Evolutionary conservation across 768 basidiomycete species (phyloP).

Genomic region (Tylopilus subfusipes): DNA sequence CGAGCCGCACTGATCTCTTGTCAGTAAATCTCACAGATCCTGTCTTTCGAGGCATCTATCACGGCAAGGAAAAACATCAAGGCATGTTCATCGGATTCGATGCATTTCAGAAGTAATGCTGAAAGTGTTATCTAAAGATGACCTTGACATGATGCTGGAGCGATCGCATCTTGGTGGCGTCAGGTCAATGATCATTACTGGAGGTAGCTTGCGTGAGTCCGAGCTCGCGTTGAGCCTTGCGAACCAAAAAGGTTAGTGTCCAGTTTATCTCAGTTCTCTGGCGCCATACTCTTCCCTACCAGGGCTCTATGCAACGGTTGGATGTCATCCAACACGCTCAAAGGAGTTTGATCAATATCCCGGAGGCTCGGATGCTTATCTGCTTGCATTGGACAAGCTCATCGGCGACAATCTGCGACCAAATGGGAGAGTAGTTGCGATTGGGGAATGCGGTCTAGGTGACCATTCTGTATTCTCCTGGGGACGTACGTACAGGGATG

Average conservation of each 20-base stretch:
- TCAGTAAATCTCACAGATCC: constrained; percentile 56
- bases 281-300: background rate
- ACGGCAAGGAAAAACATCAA: constrained; percentile 47
- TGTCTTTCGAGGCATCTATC: constrained; percentile 51
- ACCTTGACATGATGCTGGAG: constrained; percentile 54
- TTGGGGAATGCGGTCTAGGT: constrained; percentile 84
- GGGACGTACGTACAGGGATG: background rate
- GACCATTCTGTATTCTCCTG: background rate
- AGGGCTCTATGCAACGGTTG: constrained; percentile 72
- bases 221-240: constrained; percentile 59
- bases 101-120: background rate
- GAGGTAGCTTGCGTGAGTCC: constrained; percentile 65
- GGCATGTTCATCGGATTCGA: constrained; percentile 29
- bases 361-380: constrained; percentile 58
- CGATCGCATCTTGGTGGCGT: constrained; percentile 61
- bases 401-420: constrained; percentile 48
- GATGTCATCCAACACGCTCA: constrained; percentile 78
- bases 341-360: constrained; percentile 58
- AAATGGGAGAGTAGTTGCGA: constrained; percentile 58
- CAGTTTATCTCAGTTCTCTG: background rate
- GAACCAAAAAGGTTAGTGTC: constrained; percentile 43
- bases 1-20: background rate
- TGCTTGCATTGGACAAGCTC: constrained; percentile 54
- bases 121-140: constrained; percentile 41
- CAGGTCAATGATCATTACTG: constrained; percentile 71